These are phyloP conservation scores for Wallacemonas sp. DNA, from an alignment of 208 protist genomes.

Conservation along the genomic window DNA sequence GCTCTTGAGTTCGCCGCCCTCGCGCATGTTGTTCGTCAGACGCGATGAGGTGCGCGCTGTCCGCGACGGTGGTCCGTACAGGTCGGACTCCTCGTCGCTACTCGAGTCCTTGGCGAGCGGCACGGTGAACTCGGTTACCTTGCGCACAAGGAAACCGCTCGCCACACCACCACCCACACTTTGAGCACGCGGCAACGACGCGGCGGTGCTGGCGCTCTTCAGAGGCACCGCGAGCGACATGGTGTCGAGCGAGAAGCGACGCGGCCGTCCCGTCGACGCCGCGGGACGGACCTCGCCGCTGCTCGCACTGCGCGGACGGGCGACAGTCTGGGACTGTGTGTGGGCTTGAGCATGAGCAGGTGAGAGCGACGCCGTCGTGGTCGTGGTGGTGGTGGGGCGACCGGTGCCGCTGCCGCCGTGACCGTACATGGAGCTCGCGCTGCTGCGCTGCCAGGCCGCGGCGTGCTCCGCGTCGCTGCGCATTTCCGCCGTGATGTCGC, in stretches of 20 bases:
- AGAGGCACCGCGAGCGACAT: conserved; percentile 7
- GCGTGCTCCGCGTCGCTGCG: neutral
- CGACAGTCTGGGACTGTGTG: neutral
- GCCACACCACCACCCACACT: neutral
- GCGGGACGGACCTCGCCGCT: neutral
- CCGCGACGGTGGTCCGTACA: neutral
- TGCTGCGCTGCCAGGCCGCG: conserved; percentile 10
- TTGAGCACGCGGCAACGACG: conserved; percentile 17
- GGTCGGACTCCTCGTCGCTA: neutral
- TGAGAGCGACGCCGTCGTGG: too few species aligned
- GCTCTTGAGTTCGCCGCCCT: conserved; percentile 7
- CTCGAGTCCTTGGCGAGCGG: conserved; percentile 10
- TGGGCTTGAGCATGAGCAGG: too few species aligned
- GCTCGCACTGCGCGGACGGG: neutral
- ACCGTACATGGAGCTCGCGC: conserved; percentile 12
- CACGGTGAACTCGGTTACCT: conserved; percentile 14
- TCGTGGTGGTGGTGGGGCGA: neutral
- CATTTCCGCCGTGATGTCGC: neutral
- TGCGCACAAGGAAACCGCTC: conserved; percentile 5
- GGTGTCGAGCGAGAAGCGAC: conserved; percentile 16
- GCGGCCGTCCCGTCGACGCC: neutral
- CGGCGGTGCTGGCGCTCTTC: conserved; percentile 19
- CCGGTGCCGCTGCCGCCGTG: conserved; percentile 16
- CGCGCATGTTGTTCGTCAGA: conserved; percentile 5
- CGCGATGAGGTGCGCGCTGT: conserved; percentile 13